Percentiles rank a stretch among this genome's conserved stretches.
Conservation (phyloP, 2,329 filamentous ascomycete genomes). For the Colletotrichum acutatum region DNA sequence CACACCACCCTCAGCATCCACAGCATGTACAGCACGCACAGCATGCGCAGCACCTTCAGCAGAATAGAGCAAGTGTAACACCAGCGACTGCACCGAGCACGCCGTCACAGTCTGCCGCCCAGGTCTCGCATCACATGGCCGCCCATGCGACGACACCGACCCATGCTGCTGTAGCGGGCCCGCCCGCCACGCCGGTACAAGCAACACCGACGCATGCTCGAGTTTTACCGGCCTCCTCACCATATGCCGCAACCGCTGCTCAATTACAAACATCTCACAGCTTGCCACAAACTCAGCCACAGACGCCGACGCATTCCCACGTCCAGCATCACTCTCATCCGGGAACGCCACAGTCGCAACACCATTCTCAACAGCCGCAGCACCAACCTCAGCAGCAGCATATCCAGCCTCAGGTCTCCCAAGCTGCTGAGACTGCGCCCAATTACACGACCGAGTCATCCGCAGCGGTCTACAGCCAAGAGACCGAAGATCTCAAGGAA, state of each 20-base stretch:
- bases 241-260: constrained; percentile 28
- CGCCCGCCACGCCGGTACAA: constrained; percentile 10
- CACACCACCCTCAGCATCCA: not conserved
- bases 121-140: constrained; percentile 28
- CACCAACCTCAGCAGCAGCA: constrained; percentile 35
- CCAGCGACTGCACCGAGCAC: constrained; percentile 25
- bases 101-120: constrained; percentile 22
- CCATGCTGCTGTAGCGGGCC: constrained; percentile 18
- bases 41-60: constrained; percentile 23
- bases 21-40: not conserved
- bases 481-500: constrained; percentile 33
- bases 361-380: constrained; percentile 28
- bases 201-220: constrained; percentile 12
- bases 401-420: constrained; percentile 32
- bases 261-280: constrained; percentile 29
- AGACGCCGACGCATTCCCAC: constrained; percentile 29
- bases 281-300: constrained; percentile 15
- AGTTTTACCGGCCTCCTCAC: constrained; percentile 22
- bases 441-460: constrained; percentile 24
- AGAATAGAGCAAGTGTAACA: constrained; percentile 22
- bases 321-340: constrained; percentile 26
- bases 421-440: constrained; percentile 9
- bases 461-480: constrained; percentile 28
- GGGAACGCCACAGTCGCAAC: constrained; percentile 29
- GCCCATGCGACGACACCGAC: constrained; percentile 23